A percentile compares a stretch with the other conserved stretches of the same genome.
Evolutionary conservation across 495 filamentous ascomycete species (phyloP).

Genomic region (Recurvomyces mirabilis): DNA sequence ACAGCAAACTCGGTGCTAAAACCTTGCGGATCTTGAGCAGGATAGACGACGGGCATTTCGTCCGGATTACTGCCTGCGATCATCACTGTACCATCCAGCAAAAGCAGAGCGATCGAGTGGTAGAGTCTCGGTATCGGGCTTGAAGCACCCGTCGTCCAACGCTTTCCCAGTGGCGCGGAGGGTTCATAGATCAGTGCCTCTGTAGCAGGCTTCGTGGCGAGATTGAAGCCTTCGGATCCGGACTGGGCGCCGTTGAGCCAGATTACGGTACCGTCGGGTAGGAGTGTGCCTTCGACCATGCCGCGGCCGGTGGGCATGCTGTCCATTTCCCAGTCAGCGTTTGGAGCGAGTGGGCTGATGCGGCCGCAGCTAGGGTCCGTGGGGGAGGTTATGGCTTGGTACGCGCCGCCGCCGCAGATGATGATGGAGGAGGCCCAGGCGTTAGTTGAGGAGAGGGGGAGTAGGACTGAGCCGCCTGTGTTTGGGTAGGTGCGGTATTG

Average conservation of each 20-base stretch:
- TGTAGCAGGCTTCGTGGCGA: conserved; percentile 42
- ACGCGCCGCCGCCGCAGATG: conserved; percentile 53
- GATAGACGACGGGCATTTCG: conserved; percentile 41
- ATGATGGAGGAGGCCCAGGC: conserved; percentile 44
- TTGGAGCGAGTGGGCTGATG: conserved; percentile 41
- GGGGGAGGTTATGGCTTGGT: conserved; percentile 50
- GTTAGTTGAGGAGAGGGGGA: conserved; percentile 43
- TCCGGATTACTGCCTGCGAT: conserved; percentile 49
- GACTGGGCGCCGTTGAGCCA: conserved; percentile 47
- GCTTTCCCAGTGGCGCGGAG: conserved; percentile 36
- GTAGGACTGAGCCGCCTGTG: conserved; percentile 48
- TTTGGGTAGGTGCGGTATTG: conserved; percentile 54
- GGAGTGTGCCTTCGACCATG: conserved; percentile 49
- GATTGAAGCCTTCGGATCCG: conserved; percentile 50
- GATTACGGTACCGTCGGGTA: conserved; percentile 50
- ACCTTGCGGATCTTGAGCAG: conserved; percentile 28
- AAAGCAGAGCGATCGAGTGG: conserved; percentile 45
- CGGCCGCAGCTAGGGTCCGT: conserved; percentile 50
- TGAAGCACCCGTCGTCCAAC: conserved; percentile 41
- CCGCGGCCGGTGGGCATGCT: conserved; percentile 50
- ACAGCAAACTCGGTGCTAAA: conserved; percentile 50
- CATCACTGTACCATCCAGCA: conserved; percentile 49
- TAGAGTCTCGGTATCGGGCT: conserved; percentile 46
- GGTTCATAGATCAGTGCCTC: conserved; percentile 50
- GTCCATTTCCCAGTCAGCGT: conserved; percentile 51